Evolutionary conservation across 768 basidiomycete genomes (phyloP).

Genomic region (Terana coerulea): DNA sequence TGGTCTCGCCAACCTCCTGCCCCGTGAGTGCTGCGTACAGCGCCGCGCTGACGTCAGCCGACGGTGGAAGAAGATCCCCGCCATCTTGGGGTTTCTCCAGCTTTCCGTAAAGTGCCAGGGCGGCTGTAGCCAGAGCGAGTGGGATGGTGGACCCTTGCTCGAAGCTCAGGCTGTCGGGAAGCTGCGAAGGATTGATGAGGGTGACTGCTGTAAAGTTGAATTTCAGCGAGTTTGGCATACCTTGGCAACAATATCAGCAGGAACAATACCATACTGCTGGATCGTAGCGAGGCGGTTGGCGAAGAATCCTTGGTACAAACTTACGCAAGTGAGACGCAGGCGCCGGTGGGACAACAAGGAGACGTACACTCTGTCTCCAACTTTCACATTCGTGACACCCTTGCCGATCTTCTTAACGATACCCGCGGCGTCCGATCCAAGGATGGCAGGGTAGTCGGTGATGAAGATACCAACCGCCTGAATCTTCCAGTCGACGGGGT

Average conservation of each 20-base stretch:
- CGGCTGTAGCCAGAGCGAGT: conserved; percentile 25
- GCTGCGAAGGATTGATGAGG: neutral
- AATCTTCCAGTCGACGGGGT: conserved; percentile 35
- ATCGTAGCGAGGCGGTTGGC: conserved; percentile 14
- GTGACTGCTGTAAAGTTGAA: neutral
- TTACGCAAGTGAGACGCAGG: neutral
- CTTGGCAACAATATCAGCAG: conserved; percentile 25
- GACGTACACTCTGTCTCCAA: conserved; percentile 40
- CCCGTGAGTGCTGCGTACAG: too few relatives aligned
- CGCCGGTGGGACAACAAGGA: neutral
- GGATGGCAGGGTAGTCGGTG: conserved; percentile 29
- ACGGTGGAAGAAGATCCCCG: too few relatives aligned
- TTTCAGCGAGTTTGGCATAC: neutral
- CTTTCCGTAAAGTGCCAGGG: conserved; percentile 21
- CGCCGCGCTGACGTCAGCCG: too few relatives aligned
- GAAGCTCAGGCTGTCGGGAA: conserved; percentile 27
- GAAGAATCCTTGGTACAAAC: conserved; percentile 21
- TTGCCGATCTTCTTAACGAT: conserved; percentile 36
- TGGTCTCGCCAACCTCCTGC: too few relatives aligned
- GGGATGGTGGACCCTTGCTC: conserved; percentile 30
- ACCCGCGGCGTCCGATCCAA: conserved; percentile 27
- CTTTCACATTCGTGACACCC: conserved; percentile 31
- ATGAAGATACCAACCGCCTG: conserved; percentile 26
- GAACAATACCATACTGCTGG: conserved; percentile 27
- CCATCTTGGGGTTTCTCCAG: neutral